Percentiles rank a stretch among this genome's conserved stretches.
phyloP scores from a whole-genome alignment of 768 basidiomycete species.

The Scleroderma bovista region DNA sequence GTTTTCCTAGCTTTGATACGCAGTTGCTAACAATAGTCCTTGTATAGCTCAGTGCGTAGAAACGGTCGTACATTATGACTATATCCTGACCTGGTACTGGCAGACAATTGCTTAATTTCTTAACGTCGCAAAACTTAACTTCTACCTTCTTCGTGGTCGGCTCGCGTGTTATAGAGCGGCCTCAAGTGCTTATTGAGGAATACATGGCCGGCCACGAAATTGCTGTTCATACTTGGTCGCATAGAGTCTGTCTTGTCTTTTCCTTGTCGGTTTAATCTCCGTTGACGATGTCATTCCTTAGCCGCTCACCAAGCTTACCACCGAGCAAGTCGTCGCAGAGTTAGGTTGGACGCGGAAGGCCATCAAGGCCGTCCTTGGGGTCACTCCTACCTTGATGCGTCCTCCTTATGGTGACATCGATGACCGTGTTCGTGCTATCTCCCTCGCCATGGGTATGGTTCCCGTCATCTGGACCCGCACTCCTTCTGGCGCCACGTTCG shows the following conservation, averaged over 20 bases:
- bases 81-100: conserved; percentile 4
- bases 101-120: conserved; percentile 67
- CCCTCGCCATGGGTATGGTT: conserved; percentile 84
- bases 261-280: conserved; percentile 4
- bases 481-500: conserved; percentile 50
- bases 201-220: conserved; percentile 80
- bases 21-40: conserved; percentile 8
- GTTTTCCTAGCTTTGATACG: background rate
- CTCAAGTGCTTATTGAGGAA: conserved; percentile 69
- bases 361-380: conserved; percentile 70
- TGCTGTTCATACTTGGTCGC: conserved; percentile 89
- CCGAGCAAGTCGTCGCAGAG: conserved; percentile 84
- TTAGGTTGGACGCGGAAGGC: conserved; percentile 87
- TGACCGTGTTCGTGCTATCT: conserved; percentile 88
- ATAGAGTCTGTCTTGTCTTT: conserved; percentile 40
- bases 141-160: conserved; percentile 93
- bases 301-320: conserved; percentile 68
- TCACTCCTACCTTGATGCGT: conserved; percentile 74
- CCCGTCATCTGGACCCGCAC: conserved; percentile 87
- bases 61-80: too few relatives aligned
- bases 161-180: conserved; percentile 76
- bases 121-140: conserved; percentile 53
- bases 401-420: conserved; percentile 87
- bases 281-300: conserved; percentile 20
- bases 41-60: conserved; percentile 46